Percentiles rank a stretch among this genome's conserved stretches.
Conservation (phyloP, 2,329 filamentous ascomycete species). For the Pseudogymnoascus sp. region DNA sequence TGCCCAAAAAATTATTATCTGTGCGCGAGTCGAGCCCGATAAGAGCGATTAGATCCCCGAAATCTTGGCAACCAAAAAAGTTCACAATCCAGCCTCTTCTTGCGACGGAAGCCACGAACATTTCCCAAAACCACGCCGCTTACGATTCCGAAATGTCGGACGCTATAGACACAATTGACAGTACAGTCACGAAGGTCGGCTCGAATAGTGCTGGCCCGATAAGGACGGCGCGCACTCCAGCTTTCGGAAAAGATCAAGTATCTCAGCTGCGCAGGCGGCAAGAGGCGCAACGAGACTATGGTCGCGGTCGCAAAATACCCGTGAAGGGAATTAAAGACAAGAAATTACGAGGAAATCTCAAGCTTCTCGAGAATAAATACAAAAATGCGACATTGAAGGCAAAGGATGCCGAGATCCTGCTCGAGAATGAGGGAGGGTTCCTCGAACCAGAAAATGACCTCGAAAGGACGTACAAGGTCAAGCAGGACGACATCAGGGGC, state of each 20-base stretch:
- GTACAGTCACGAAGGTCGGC: constrained; percentile 15
- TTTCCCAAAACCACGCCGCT: background rate
- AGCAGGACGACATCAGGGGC: constrained; percentile 74
- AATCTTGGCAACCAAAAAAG: constrained; percentile 11
- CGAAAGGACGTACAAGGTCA: constrained; percentile 86
- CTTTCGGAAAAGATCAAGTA: constrained; percentile 29
- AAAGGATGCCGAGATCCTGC: constrained; percentile 89
- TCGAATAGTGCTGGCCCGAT: constrained; percentile 48
- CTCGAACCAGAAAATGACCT: constrained; percentile 82
- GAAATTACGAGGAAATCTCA: constrained; percentile 77
- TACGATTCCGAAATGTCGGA: constrained; percentile 16
- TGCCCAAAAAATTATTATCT: constrained; percentile 11
- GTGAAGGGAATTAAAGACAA: constrained; percentile 73
- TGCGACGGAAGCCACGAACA: background rate
- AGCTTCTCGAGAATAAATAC: constrained; percentile 72
- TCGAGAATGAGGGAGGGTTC: constrained; percentile 80
- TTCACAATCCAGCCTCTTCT: constrained; percentile 9
- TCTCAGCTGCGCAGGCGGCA: constrained; percentile 39
- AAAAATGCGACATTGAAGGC: constrained; percentile 73
- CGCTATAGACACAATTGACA: constrained; percentile 14
- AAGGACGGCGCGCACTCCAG: constrained; percentile 42
- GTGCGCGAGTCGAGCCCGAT: constrained; percentile 9
- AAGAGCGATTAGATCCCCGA: constrained; percentile 10
- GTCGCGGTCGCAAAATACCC: constrained; percentile 69
- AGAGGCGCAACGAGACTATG: constrained; percentile 70